These are phyloP conservation scores for Chalciporus sphaerocephalus DNA, from an alignment of 768 basidiomycete species.

Conservation along the genomic window DNA sequence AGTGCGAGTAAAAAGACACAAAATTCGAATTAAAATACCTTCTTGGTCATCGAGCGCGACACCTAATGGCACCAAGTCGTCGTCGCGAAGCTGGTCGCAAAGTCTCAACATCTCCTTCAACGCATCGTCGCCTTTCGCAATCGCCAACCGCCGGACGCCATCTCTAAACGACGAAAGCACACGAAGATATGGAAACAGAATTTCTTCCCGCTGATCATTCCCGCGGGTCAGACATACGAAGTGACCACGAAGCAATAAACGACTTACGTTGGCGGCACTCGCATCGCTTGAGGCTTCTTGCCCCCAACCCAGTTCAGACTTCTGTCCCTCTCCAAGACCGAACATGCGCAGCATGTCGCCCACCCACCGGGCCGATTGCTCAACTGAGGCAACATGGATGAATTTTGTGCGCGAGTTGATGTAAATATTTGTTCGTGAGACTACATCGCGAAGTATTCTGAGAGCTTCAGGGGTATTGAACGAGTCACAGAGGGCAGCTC, in stretches of 20 bases:
- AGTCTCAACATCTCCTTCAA: constrained; percentile 79
- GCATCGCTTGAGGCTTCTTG: constrained; percentile 44
- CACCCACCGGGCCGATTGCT: constrained; percentile 63
- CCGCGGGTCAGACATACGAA: not conserved
- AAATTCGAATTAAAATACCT: constrained; percentile 45
- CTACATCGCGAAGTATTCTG: constrained; percentile 69
- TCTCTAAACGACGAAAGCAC: constrained; percentile 89
- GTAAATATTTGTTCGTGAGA: constrained; percentile 85
- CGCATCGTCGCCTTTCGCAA: constrained; percentile 59
- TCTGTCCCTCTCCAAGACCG: constrained; percentile 70
- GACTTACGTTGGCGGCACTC: constrained; percentile 42
- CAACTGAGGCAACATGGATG: constrained; percentile 59
- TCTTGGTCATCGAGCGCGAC: constrained; percentile 97
- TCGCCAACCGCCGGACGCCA: constrained; percentile 77
- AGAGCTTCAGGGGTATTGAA: constrained; percentile 92
- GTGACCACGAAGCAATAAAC: constrained; percentile 14
- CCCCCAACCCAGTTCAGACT: constrained; percentile 81
- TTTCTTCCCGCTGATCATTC: constrained; percentile 64
- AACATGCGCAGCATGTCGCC: constrained; percentile 74
- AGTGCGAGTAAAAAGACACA: not conserved
- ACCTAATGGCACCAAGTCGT: constrained; percentile 87
- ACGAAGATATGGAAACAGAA: constrained; percentile 85
- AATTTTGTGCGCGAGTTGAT: constrained; percentile 61
- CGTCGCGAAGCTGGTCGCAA: constrained; percentile 86
- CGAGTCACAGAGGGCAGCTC: constrained; percentile 87